Evolutionary conservation across 192 early-diverging fungal genomes (phyloP), one percentile per base, ranked within the genome.

Genomic region (Chytriomyces sp.): DNA sequence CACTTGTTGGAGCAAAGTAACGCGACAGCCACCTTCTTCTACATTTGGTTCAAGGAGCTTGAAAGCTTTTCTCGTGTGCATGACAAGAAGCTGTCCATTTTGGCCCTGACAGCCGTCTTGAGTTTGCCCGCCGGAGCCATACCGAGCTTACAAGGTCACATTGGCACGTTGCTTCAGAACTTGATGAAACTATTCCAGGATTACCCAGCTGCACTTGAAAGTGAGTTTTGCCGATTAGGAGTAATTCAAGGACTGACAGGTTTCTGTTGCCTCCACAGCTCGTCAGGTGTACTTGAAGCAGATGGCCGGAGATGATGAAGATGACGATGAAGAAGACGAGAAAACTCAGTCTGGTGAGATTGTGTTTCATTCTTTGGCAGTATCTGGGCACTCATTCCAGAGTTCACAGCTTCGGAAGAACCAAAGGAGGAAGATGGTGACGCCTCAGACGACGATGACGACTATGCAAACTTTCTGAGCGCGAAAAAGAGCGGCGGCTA

Each of bases 11-110:
- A 75, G 39, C 28, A 25, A 12, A 60, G 57, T 26, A 31, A 69
- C 39, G 65, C 60, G 6, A 66, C 56, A 30, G 5, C 32, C 32
- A 59, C 54, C 39, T 75, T 75, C 58, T 75, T 75, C 38, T 66
- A 57, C 36, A 36, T 69, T 30, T 75, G 74, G 74, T 75, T 75
- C 40, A 69, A 67, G 39, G 55, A 75, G 37, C 64, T 75, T 5
- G 56, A 58, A 10, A 12, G 49, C 8, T 65, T 74, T 55, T 65
- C 62, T 1, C 73, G 73, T 39, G 74, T 75, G 8, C 62, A 68
- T 37, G 74, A 75, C 74, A 75, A 75, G 58, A 75, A 69, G 65
- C 19, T 75, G 14, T 68, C 57, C 8, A 75, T 75, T 26, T 52
- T 75, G 22, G 65, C 74, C n/a, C 34, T 75, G 39, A 68, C 64